A percentile compares a stretch with the other conserved stretches of the same genome.
These are phyloP conservation scores for Leccinum disarticulatum DNA, from an alignment of 768 basidiomycete genomes.

Conservation along the genomic window DNA sequence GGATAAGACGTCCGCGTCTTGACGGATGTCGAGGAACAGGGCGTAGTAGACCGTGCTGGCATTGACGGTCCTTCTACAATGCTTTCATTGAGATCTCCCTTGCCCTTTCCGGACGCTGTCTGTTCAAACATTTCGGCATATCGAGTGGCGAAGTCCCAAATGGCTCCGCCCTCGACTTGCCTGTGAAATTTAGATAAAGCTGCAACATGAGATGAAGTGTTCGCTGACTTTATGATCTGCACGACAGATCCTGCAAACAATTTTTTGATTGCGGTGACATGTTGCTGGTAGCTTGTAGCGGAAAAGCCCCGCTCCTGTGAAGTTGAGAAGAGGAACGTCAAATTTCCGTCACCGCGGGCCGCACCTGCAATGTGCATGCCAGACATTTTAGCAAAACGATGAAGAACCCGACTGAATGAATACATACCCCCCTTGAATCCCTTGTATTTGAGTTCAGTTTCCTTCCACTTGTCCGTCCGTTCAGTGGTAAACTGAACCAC, in stretches of 20 bases:
- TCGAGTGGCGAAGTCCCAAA: conserved; percentile 15
- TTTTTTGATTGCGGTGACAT: conserved; percentile 17
- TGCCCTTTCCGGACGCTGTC: conserved; percentile 1
- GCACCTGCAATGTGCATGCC: conserved; percentile 16
- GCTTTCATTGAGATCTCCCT: not conserved
- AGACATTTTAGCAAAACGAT: not conserved
- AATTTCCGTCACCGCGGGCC: not conserved
- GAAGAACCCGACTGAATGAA: not conserved
- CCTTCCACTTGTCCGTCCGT: conserved; percentile 6
- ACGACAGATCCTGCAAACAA: not conserved
- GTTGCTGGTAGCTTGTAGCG: conserved; percentile 21
- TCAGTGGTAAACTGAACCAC: conserved; percentile 23
- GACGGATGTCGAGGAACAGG: conserved; percentile 19
- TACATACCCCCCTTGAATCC: conserved; percentile 29
- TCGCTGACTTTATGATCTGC: conserved; percentile 19
- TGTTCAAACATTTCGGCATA: conserved; percentile 16
- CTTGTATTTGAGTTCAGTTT: conserved; percentile 8
- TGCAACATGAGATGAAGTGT: not conserved
- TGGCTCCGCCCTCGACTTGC: not conserved
- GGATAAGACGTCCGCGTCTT: conserved; percentile 8
- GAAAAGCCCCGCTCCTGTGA: conserved; percentile 15
- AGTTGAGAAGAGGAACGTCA: conserved; percentile 28
- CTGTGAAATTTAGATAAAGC: conserved; percentile 11
- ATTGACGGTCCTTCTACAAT: not conserved
- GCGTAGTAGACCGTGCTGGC: conserved; percentile 18